Percentiles rank a stretch among this genome's conserved stretches.
Conservation (phyloP, 2,329 filamentous ascomycete genomes). For the Cladosporium sp. region DNA sequence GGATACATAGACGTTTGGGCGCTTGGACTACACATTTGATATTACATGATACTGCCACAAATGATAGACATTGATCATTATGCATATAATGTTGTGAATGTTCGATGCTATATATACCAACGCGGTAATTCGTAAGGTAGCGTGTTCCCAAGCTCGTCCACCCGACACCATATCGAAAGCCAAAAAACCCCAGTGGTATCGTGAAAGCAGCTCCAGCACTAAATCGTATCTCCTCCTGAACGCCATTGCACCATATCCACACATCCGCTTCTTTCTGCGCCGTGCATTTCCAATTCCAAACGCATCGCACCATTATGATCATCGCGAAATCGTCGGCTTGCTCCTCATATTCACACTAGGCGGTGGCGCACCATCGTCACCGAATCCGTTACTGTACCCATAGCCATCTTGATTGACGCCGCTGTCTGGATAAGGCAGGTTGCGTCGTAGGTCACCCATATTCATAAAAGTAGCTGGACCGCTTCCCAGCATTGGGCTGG, state of each 20-base stretch:
- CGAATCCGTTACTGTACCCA: slow-evolving; percentile 48
- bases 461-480: slow-evolving; percentile 16
- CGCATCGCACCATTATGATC: neutral
- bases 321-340: slow-evolving; percentile 55
- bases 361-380: slow-evolving; percentile 49
- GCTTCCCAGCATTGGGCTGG: neutral
- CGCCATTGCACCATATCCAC: neutral
- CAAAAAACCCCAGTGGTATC: neutral
- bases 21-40: neutral
- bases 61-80: neutral
- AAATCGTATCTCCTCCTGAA: neutral
- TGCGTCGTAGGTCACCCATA: slow-evolving; percentile 28
- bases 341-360: slow-evolving; percentile 79
- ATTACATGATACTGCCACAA: neutral
- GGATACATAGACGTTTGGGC: neutral
- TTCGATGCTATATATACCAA: neutral
- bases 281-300: too few relatives aligned
- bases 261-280: too few relatives aligned
- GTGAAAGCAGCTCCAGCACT: neutral
- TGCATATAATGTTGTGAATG: neutral
- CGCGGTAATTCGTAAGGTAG: neutral
- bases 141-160: neutral
- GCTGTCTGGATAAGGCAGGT: slow-evolving; percentile 72
- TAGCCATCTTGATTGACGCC: neutral
- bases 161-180: neutral